Evolutionary conservation across 768 basidiomycete species (phyloP), one percentile per base, ranked within the genome.

Genomic region (Agrocybe chaxingu): DNA sequence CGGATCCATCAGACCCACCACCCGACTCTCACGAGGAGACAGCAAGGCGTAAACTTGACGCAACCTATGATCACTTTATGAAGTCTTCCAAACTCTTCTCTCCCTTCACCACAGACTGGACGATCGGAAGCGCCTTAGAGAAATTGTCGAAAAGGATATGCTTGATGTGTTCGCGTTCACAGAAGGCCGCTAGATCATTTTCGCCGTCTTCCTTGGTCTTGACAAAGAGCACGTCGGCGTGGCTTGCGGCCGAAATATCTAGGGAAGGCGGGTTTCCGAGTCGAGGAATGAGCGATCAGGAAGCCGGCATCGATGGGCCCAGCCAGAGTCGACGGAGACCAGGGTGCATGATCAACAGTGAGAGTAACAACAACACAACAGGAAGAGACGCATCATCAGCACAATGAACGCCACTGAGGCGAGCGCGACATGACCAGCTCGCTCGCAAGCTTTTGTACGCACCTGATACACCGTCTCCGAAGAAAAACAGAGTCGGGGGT

Each of bases 401-500:
- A 24, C 24, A 24, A 24, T 24, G 24, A 24, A 24, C 5, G 24
- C 24, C 24, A 24, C 24, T 3, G 24, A 24, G 24, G 24, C 24
- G 24, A 24, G 24, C 24, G 24, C 5, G 24, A 24, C 5, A 5
- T 5, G 24, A 0, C 24, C 24, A 24, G 24, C 24, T 24, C 24
- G 24, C 24, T 5, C 24, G 24, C 31, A 41, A 33, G 31, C 10
- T 40, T n/a, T 16, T 8, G 50, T 29, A 70, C 79, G 37, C 51
- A 90, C 92, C 93, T 49, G 92, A 94, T 44, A 97, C 97, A 32
- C 97, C 97, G 65, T 99, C 97, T 0, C 97, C 97, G 56, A 97
- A 95, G 81, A 97, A 99, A 71, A 99, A 96, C 8, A 96, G 73
- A 1, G 80, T 84, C 2, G 97, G 96, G 4, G 85, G 82, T 42